These are phyloP conservation scores for Cyclotella sp. DNA, from an alignment of 108 stramenopile species.

Conservation along the genomic window DNA sequence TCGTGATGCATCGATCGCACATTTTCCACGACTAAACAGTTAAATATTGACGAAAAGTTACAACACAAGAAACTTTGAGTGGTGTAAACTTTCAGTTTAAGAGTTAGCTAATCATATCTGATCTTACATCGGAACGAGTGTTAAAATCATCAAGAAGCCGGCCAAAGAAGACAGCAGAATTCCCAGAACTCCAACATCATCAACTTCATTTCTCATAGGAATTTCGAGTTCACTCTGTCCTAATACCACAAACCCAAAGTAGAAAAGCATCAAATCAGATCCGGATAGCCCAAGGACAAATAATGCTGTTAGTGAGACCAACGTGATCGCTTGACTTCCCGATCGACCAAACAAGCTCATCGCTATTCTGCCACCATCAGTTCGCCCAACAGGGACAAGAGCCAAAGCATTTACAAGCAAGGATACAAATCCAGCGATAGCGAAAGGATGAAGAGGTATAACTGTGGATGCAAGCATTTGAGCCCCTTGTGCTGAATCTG, in stretches of 20 bases:
- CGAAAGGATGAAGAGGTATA: slow-evolving; percentile 80
- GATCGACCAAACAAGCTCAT: slow-evolving; percentile 75
- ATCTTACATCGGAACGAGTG: slow-evolving; percentile 74
- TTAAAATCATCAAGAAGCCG: slow-evolving; percentile 65
- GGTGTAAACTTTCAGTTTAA: no score
- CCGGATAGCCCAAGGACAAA: slow-evolving; percentile 55
- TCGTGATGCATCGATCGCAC: neutral
- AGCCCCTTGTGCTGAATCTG: slow-evolving; percentile 65
- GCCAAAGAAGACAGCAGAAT: slow-evolving; percentile 61
- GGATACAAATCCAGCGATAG: slow-evolving; percentile 79
- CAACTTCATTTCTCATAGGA: slow-evolving; percentile 79
- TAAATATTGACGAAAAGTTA: no score
- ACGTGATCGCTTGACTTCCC: slow-evolving; percentile 63
- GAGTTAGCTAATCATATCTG: no score
- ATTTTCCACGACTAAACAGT: neutral
- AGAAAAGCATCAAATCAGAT: slow-evolving; percentile 81
- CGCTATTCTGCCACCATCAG: slow-evolving; percentile 83
- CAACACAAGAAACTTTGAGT: no score
- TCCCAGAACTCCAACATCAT: slow-evolving; percentile 62
- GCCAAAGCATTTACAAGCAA: slow-evolving; percentile 79
- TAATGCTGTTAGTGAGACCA: slow-evolving; percentile 52
- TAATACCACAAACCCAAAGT: slow-evolving; percentile 71
- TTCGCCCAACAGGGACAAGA: slow-evolving; percentile 80
- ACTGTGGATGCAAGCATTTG: slow-evolving; percentile 63
- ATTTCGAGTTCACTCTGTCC: slow-evolving; percentile 82